Conservation (phyloP, 495 filamentous ascomycete species). For the Chaetomium tenue region DNA sequence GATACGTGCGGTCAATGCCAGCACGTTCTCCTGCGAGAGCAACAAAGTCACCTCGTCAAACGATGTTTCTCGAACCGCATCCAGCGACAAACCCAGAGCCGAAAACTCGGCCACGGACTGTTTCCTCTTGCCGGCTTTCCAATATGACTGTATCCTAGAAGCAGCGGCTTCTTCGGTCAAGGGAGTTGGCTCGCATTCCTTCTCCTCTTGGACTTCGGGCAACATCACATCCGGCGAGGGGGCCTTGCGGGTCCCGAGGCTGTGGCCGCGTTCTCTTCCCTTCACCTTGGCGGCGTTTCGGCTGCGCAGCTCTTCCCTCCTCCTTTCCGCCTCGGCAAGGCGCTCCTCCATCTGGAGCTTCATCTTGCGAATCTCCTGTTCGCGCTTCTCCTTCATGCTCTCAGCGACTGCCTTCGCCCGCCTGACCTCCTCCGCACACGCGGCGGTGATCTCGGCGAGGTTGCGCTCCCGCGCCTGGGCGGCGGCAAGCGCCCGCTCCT, state of each 20-base stretch:
- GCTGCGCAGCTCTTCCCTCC: constrained; percentile 58
- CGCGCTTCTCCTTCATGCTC: constrained; percentile 85
- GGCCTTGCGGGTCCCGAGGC: constrained; percentile 54
- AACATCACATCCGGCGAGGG: constrained; percentile 45
- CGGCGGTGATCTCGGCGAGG: constrained; percentile 86
- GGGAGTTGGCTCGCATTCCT: constrained; percentile 48
- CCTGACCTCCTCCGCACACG: constrained; percentile 92
- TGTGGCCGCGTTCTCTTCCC: constrained; percentile 63
- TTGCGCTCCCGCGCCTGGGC: constrained; percentile 88
- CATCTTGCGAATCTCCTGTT: constrained; percentile 75
- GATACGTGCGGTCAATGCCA: constrained; percentile 66
- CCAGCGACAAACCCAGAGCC: constrained; percentile 68
- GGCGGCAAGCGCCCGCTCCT: constrained; percentile 85
- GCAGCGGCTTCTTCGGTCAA: constrained; percentile 68
- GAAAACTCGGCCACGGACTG: constrained; percentile 64
- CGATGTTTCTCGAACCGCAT: constrained; percentile 65
- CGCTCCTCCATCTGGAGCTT: constrained; percentile 81
- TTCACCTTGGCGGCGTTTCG: constrained; percentile 53
- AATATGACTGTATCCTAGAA: constrained; percentile 70
- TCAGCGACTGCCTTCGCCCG: constrained; percentile 91
- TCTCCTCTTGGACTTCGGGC: constrained; percentile 56
- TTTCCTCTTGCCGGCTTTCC: constrained; percentile 62
- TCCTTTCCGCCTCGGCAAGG: constrained; percentile 80
- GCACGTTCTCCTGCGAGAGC: constrained; percentile 71
- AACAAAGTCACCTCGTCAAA: constrained; percentile 81